Conservation (phyloP, 169 alveolate genomes). For the Fabrea salina region DNA sequence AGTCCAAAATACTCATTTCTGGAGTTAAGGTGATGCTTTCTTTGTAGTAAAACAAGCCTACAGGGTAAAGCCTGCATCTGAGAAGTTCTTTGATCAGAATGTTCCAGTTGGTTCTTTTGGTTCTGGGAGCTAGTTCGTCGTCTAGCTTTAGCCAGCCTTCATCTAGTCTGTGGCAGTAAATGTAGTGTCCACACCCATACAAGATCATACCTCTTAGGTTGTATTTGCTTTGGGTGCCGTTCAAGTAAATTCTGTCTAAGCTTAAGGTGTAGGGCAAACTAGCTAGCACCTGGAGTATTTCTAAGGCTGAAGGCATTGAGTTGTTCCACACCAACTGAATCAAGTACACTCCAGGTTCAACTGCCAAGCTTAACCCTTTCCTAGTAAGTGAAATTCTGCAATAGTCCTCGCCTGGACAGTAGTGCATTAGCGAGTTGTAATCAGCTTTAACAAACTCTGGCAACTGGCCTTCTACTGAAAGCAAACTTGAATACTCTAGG, state of each 20-base stretch:
- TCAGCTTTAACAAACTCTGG: not conserved
- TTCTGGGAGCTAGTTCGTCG: not conserved
- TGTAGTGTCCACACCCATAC: not conserved
- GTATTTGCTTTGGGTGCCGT: not conserved
- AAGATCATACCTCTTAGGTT: not conserved
- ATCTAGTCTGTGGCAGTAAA: not conserved
- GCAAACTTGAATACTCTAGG: not conserved
- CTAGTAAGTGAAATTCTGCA: too few relatives aligned
- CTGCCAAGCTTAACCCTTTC: not conserved
- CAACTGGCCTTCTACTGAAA: not conserved
- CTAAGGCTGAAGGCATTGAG: not conserved
- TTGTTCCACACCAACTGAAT: not conserved
- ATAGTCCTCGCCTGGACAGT: too few relatives aligned
- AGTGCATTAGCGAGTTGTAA: not conserved
- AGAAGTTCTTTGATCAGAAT: not conserved
- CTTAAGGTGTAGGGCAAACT: not conserved
- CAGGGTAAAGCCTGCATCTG: constrained; percentile 3
- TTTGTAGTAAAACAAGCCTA: not conserved
- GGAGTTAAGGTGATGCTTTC: not conserved
- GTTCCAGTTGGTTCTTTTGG: not conserved
- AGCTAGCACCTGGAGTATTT: not conserved
- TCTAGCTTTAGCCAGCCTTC: not conserved
- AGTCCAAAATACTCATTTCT: not conserved
- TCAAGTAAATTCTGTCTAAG: not conserved
- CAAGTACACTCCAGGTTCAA: not conserved